A percentile compares a stretch with the other conserved stretches of the same genome.
Conservation (phyloP, 768 basidiomycete genomes). For the Hemileccinum rubropunctum region DNA sequence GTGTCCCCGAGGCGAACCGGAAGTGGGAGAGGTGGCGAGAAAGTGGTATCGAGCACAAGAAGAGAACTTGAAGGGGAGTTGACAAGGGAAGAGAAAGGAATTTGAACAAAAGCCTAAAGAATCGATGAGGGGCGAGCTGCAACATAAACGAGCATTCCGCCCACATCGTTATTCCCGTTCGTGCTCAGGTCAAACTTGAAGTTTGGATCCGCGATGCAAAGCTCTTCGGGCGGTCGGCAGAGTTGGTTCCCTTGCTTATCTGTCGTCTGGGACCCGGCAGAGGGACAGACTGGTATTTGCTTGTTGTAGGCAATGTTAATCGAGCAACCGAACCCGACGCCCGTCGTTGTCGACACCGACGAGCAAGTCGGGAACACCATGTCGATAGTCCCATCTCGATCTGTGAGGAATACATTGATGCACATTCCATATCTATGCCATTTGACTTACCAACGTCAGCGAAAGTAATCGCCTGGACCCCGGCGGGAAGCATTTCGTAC, state of each 20-base stretch:
- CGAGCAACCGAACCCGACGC: slow-evolving; percentile 71
- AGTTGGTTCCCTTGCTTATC: slow-evolving; percentile 47
- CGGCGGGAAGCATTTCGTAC: slow-evolving; percentile 66
- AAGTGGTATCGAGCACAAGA: slow-evolving; percentile 66
- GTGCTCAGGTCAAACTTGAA: slow-evolving; percentile 74
- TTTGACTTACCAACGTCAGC: slow-evolving; percentile 75
- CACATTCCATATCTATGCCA: neutral
- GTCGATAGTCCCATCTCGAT: slow-evolving; percentile 96
- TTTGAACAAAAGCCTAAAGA: slow-evolving; percentile 60
- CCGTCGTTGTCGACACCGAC: slow-evolving; percentile 61
- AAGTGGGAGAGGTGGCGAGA: slow-evolving; percentile 66
- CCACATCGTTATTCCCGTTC: slow-evolving; percentile 48
- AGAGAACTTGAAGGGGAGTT: slow-evolving; percentile 49
- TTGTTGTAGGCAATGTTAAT: slow-evolving; percentile 94
- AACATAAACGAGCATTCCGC: slow-evolving; percentile 12
- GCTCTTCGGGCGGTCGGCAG: slow-evolving; percentile 75
- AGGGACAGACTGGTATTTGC: slow-evolving; percentile 79
- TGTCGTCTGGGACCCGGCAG: slow-evolving; percentile 46
- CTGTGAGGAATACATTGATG: slow-evolving; percentile 36
- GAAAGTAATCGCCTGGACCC: slow-evolving; percentile 78
- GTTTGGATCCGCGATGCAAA: slow-evolving; percentile 77
- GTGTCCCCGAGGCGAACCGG: slow-evolving; percentile 84
- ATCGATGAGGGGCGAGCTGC: neutral
- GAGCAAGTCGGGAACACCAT: slow-evolving; percentile 88
- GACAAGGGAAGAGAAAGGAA: slow-evolving; percentile 63